phyloP scores from a whole-genome alignment of 2,329 filamentous ascomycete species.

The Daldinia sp. region DNA sequence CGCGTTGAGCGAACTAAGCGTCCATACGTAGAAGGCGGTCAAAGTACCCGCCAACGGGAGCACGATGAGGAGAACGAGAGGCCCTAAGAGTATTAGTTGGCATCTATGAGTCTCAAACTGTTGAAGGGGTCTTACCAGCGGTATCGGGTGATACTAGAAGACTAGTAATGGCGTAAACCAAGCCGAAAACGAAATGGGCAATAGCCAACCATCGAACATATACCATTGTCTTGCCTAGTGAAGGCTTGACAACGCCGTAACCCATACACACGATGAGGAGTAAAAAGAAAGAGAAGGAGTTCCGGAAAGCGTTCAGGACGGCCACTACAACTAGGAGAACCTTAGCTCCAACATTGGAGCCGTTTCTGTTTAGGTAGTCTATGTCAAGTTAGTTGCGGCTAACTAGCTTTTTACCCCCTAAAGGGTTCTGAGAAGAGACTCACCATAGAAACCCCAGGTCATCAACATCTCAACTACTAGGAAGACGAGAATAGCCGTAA shows the following conservation, averaged over 20 bases:
- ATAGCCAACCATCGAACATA: conserved; percentile 91
- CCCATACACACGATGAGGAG: conserved; percentile 99
- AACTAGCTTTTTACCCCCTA: conserved; percentile 53
- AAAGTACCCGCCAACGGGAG: conserved; percentile 90
- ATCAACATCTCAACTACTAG: conserved; percentile 96
- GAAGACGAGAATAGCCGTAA: conserved; percentile 95
- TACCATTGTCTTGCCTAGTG: conserved; percentile 92
- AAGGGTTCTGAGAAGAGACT: conserved; percentile 39
- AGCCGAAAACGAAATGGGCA: conserved; percentile 92
- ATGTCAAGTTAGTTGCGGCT: conserved; percentile 5
- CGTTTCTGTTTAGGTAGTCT: conserved; percentile 94
- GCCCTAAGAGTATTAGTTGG: conserved; percentile 64
- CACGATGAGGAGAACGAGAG: conserved; percentile 91
- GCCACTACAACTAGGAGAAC: conserved; percentile 92
- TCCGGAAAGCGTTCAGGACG: conserved; percentile 90
- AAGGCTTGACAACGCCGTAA: conserved; percentile 96
- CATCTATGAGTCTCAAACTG: not conserved
- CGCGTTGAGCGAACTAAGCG: conserved; percentile 90
- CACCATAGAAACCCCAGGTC: conserved; percentile 98
- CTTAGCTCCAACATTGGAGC: conserved; percentile 84
- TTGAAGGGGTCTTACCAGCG: conserved; percentile 65
- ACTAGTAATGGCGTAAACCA: conserved; percentile 92
- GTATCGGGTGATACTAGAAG: conserved; percentile 89
- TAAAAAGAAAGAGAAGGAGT: conserved; percentile 98
- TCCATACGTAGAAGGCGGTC: conserved; percentile 99